Evolutionary conservation across 2,329 filamentous ascomycete genomes (phyloP).

Genomic region (Stachybotrys elegans): DNA sequence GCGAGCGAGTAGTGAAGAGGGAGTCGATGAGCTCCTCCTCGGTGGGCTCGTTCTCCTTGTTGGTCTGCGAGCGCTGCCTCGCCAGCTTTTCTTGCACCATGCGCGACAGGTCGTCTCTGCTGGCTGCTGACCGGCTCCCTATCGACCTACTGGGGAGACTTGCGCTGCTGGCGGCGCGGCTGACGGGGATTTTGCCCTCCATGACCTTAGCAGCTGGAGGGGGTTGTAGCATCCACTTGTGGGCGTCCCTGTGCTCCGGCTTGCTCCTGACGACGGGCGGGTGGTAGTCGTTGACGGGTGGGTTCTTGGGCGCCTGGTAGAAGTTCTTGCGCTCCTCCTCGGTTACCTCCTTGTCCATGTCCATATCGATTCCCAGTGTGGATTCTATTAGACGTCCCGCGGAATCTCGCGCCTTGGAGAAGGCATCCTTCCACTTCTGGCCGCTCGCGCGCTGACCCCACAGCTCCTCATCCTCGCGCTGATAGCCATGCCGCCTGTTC

Average conservation of each 20-base stretch:
- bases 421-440: slow-evolving; percentile 52
- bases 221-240: slow-evolving; percentile 88
- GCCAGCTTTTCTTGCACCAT: slow-evolving; percentile 39
- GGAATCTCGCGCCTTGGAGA: slow-evolving; percentile 53
- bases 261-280: slow-evolving; percentile 78
- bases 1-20: slow-evolving; percentile 29
- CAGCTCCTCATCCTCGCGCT: slow-evolving; percentile 81
- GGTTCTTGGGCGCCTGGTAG: slow-evolving; percentile 56
- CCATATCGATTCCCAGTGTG: slow-evolving; percentile 46
- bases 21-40: slow-evolving; percentile 41
- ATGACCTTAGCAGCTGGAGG: slow-evolving; percentile 87
- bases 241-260: slow-evolving; percentile 63
- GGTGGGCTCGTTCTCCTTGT: slow-evolving; percentile 31
- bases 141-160: slow-evolving; percentile 42
- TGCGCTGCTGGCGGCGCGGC: slow-evolving; percentile 54
- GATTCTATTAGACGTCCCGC: slow-evolving; percentile 50
- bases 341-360: slow-evolving; percentile 46
- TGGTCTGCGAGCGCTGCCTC: slow-evolving; percentile 40
- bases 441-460: slow-evolving; percentile 62
- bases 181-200: slow-evolving; percentile 75
- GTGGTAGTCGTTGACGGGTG: slow-evolving; percentile 80
- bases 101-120: slow-evolving; percentile 38
- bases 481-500: slow-evolving; percentile 70
- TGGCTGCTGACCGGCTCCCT: slow-evolving; percentile 27
- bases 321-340: slow-evolving; percentile 54